A percentile compares a stretch with the other conserved stretches of the same genome.
phyloP scores from a whole-genome alignment of 2,329 filamentous ascomycete species.

The Colletotrichum australisinense region DNA sequence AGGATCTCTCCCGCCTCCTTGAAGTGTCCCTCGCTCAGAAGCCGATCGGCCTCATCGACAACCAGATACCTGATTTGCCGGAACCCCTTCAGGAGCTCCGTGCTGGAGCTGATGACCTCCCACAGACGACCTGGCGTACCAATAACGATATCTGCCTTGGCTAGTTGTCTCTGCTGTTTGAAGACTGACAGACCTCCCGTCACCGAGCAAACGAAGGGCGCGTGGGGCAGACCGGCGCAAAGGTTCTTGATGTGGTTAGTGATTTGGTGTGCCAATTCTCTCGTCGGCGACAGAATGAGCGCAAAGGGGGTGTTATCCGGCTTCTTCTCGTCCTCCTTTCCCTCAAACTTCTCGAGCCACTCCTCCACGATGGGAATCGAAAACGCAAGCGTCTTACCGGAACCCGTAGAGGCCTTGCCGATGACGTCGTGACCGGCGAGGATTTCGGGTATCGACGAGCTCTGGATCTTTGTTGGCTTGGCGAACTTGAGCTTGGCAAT shows the following conservation, averaged over 20 bases:
- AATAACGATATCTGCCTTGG: slow-evolving; percentile 90
- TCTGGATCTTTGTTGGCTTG: slow-evolving; percentile 86
- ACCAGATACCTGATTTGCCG: slow-evolving; percentile 84
- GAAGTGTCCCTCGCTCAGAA: slow-evolving; percentile 93
- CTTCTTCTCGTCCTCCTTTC: slow-evolving; percentile 41
- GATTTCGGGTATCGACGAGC: slow-evolving; percentile 82
- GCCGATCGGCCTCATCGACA: slow-evolving; percentile 91
- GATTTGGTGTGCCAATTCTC: slow-evolving; percentile 94
- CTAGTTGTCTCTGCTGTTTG: slow-evolving; percentile 89
- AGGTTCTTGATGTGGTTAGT: slow-evolving; percentile 83
- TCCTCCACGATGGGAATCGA: slow-evolving; percentile 91
- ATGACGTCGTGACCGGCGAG: slow-evolving; percentile 89
- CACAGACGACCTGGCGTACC: slow-evolving; percentile 92
- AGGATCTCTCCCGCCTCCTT: slow-evolving; percentile 94
- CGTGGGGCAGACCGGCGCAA: slow-evolving; percentile 69
- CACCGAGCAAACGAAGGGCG: slow-evolving; percentile 84
- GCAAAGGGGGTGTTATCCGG: slow-evolving; percentile 69
- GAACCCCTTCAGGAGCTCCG: slow-evolving; percentile 76
- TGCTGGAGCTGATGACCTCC: slow-evolving; percentile 88
- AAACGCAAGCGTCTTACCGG: slow-evolving; percentile 96
- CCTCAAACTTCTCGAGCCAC: slow-evolving; percentile 67
- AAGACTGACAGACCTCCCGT: slow-evolving; percentile 94
- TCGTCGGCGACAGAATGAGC: slow-evolving; percentile 88
- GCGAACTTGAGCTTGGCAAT: slow-evolving; percentile 84
- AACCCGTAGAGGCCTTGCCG: slow-evolving; percentile 95